Evolutionary conservation across 2,329 filamentous ascomycete species (phyloP).

Genomic region (Penicillium sp.): DNA sequence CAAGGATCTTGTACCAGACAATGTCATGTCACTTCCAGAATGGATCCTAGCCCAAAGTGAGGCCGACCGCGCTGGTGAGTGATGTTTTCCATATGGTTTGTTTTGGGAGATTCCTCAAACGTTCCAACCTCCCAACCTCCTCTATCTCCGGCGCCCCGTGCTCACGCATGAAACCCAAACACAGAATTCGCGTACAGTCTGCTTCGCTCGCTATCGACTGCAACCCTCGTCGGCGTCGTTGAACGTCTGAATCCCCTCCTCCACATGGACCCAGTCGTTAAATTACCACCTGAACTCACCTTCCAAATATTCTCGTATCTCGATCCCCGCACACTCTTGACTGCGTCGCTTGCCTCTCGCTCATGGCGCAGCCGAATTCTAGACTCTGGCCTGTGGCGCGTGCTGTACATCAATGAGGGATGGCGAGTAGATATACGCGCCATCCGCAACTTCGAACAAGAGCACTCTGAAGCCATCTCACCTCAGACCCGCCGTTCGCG

Average conservation of each 20-base stretch:
- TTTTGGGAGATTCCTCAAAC: not conserved
- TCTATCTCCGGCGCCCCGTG: slow-evolving; percentile 6
- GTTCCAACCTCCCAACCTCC: slow-evolving; percentile 7
- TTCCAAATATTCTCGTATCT: slow-evolving; percentile 87
- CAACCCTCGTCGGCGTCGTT: slow-evolving; percentile 76
- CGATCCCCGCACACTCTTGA: slow-evolving; percentile 75
- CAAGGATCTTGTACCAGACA: slow-evolving; percentile 39
- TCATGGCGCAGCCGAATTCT: slow-evolving; percentile 79
- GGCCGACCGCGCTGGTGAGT: slow-evolving; percentile 56
- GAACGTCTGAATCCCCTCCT: slow-evolving; percentile 77
- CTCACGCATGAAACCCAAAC: slow-evolving; percentile 18
- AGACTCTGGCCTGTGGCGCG: slow-evolving; percentile 84
- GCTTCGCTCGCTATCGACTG: slow-evolving; percentile 75
- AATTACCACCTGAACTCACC: slow-evolving; percentile 87
- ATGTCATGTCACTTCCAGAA: slow-evolving; percentile 51
- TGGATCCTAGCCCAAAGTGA: slow-evolving; percentile 59
- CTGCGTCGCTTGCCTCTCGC: slow-evolving; percentile 75
- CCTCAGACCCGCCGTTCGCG: slow-evolving; percentile 49
- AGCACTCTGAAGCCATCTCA: slow-evolving; percentile 41
- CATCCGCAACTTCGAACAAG: slow-evolving; percentile 66
- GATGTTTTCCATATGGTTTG: slow-evolving; percentile 1
- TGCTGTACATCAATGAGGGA: slow-evolving; percentile 79
- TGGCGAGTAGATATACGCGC: slow-evolving; percentile 73
- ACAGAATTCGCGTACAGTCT: slow-evolving; percentile 79
- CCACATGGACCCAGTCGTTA: slow-evolving; percentile 86